Evolutionary conservation across 176 grass and related monocot genomes (phyloP).

Genomic region (Rhynchospora pubera): DNA sequence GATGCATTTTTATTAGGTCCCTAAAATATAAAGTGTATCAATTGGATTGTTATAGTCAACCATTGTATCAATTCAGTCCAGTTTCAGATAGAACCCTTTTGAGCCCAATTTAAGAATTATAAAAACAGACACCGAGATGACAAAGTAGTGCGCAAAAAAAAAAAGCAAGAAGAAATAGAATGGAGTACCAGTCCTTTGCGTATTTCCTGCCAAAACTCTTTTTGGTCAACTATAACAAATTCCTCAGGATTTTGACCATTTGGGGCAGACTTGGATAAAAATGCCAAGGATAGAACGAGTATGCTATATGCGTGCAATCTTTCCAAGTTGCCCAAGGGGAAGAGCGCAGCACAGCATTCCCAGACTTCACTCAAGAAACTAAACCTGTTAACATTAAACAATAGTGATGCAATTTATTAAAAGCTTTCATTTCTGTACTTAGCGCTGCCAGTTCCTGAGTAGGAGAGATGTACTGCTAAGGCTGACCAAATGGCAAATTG

Average conservation of each 20-base stretch:
- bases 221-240: conserved; percentile 42
- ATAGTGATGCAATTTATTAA: neutral
- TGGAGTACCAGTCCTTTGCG: conserved; percentile 63
- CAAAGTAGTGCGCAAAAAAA: neutral
- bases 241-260: conserved; percentile 15
- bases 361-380: conserved; percentile 60
- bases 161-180: conserved; percentile 15
- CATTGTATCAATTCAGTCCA: neutral
- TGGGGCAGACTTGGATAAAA: conserved; percentile 21
- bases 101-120: neutral
- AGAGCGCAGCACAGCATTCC: conserved; percentile 58
- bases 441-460: neutral
- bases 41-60: neutral
- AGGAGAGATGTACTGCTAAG: neutral
- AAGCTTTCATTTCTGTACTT: neutral
- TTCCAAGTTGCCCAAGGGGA: conserved; percentile 50
- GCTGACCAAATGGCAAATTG: neutral
- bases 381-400: conserved; percentile 36
- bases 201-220: conserved; percentile 78
- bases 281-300: conserved; percentile 56
- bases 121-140: neutral
- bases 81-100: neutral
- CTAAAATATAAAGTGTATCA: neutral
- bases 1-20: neutral
- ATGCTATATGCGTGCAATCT: conserved; percentile 59